Percentiles rank a stretch among this genome's conserved stretches.
Evolutionary conservation across 192 early-diverging fungal species (phyloP).

Genomic region (Phlyctochytrium arcticum): DNA sequence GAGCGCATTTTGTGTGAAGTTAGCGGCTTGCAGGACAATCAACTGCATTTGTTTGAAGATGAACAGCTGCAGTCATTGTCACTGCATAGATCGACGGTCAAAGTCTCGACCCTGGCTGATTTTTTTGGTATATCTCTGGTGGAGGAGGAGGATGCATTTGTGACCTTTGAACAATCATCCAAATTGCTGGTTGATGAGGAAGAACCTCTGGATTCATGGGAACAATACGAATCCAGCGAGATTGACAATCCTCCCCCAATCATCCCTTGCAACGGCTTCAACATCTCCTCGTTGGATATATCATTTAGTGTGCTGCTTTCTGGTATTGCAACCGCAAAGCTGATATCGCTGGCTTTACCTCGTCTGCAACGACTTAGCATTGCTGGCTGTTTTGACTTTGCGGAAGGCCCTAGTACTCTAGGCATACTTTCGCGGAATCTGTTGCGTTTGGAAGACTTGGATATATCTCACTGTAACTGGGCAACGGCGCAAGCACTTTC

Average conservation of each 20-base stretch:
- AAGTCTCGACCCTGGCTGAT: background rate
- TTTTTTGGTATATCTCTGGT: background rate
- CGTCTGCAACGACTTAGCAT: background rate
- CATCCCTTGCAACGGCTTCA: background rate
- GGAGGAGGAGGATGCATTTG: background rate
- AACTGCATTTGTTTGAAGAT: background rate
- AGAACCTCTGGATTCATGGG: constrained; percentile 1
- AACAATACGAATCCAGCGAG: background rate
- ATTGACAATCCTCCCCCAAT: background rate
- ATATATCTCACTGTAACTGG: constrained; percentile 2
- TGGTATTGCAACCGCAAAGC: background rate
- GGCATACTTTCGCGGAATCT: constrained; percentile 1
- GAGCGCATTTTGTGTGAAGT: background rate
- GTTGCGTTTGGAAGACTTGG: background rate
- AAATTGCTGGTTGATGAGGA: background rate
- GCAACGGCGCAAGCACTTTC: background rate
- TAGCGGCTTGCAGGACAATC: background rate
- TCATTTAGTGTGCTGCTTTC: background rate
- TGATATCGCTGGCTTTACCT: background rate
- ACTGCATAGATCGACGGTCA: background rate
- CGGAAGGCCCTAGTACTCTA: background rate
- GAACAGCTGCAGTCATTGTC: background rate
- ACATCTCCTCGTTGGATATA: background rate
- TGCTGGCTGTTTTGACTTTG: constrained; percentile 1
- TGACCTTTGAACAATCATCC: too few relatives aligned